phyloP scores from a whole-genome alignment of 257 asterid species.

The Nicotiana noctiflora region DNA sequence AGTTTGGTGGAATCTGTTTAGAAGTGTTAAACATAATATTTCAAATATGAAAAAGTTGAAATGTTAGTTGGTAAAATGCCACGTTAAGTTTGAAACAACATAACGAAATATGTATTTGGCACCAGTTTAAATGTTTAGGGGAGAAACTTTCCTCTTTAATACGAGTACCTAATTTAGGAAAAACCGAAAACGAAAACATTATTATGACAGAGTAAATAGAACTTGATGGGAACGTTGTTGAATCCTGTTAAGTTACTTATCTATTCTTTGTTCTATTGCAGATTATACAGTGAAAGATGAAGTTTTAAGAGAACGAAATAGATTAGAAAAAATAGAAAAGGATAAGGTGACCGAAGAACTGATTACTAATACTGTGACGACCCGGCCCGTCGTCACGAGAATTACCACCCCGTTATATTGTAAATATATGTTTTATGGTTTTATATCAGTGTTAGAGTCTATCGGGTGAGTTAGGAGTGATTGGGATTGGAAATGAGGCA shows the following conservation, averaged over 20 bases:
- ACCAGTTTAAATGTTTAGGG: neutral
- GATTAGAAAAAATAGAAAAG: neutral
- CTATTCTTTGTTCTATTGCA: slow-evolving; percentile 11
- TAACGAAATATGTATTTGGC: neutral
- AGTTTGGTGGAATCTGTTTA: neutral
- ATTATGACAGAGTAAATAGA: neutral
- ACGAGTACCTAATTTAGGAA: neutral
- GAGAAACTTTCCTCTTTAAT: neutral
- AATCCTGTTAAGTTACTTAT: slow-evolving; percentile 7
- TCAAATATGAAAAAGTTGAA: neutral
- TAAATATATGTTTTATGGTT: no score
- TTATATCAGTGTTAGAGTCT: no score
- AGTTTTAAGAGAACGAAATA: slow-evolving; percentile 15
- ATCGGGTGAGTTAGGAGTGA: no score
- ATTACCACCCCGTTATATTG: no score
- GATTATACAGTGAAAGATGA: slow-evolving; percentile 13
- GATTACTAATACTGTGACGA: slow-evolving; percentile 2
- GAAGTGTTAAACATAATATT: neutral
- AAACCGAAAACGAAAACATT: neutral
- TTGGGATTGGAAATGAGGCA: no score
- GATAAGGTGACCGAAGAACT: slow-evolving; percentile 8
- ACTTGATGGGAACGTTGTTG: neutral
- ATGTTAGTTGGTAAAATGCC: neutral
- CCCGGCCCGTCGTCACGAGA: no score
- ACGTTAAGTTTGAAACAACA: neutral